Base-by-base conservation (phyloP, 148 eudicot genomes). In the Silene uniflora region DNA sequence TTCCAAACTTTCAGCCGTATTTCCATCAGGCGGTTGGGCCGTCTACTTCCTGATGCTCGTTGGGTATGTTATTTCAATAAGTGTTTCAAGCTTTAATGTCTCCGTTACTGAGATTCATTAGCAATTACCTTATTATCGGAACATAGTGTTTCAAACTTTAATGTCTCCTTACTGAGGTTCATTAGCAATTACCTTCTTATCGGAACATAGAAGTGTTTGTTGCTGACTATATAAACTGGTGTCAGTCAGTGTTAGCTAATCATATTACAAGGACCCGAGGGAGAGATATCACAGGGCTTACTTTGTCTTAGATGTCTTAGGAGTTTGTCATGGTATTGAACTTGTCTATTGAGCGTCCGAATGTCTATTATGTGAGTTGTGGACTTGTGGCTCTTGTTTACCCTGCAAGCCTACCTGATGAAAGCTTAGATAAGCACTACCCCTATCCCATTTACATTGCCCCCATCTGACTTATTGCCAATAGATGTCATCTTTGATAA, bases 21-120 rank as follows among this genome's bases (percentile, higher is more conserved):
- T 23, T 88, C 88, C 52, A 78, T 90, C 63, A 81, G 94, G 39
- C 81, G 97, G 81, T 73, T 92, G 79, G 97, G 97, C 56, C 92
- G 97, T 75, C 84, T 92, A 68, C 91, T 92, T 81, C 93, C 97
- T 25, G 94, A 92, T 71, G 88, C 89, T 85, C 91, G 89, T 44
- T 90, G 94, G 94, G 97, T 92, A 67, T 60, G 85, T 80, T 32
- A 13, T 64, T 2, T 58, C 7, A 52, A 67, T 80, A 63, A 46
- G 24, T 61, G 25, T 0, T 42, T 72, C 71, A 55, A 22, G 25
- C 46, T 61, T 68, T 69, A 56, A 63, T 35, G 24, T 29, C 62
- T 19, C 22, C 29, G 16, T 46, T 42, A 46, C 25, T 2, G 23
- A 16, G 63, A 17, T 22, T 67, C 13, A 23, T 19, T 59, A 59